A percentile compares a stretch with the other conserved stretches of the same genome.
phyloP scores from a whole-genome alignment of 73 alveolate species.

The Symbiodinium natans region DNA sequence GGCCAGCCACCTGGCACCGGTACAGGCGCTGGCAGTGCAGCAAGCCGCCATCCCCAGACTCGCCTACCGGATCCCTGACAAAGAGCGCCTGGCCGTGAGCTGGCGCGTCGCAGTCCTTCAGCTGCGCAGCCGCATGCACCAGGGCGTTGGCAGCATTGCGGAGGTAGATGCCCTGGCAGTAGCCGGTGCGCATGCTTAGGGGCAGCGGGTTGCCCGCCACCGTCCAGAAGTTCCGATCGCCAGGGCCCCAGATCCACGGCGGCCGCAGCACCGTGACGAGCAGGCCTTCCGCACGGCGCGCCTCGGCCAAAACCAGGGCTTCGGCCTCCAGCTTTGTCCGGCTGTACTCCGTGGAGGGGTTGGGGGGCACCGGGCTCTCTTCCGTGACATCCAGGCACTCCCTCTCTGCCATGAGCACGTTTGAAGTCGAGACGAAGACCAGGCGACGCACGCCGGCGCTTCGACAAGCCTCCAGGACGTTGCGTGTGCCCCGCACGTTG shows the following conservation, averaged over 20 bases:
- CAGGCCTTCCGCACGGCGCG: background rate
- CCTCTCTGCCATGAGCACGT: background rate
- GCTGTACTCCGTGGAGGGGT: background rate
- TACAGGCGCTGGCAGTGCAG: background rate
- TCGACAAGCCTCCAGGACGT: background rate
- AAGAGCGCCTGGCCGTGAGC: background rate
- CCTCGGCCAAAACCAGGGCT: background rate
- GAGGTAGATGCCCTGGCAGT: background rate
- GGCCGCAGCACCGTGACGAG: background rate
- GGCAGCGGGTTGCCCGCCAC: conserved; percentile 12
- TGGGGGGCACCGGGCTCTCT: background rate
- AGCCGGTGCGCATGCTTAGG: background rate
- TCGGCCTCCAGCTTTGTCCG: background rate
- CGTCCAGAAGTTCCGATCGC: background rate
- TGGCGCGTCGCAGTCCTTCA: background rate
- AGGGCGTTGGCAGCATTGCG: background rate
- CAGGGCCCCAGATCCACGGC: conserved; percentile 1
- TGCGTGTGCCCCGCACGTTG: background rate
- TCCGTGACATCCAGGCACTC: background rate
- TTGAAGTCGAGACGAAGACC: background rate
- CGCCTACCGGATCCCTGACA: background rate
- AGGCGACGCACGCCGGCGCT: background rate
- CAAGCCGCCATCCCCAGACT: background rate
- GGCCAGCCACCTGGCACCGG: background rate
- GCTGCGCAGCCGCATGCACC: background rate